Evolutionary conservation across 2,329 filamentous ascomycete genomes (phyloP).

Genomic region (Whalleya microplaca): DNA sequence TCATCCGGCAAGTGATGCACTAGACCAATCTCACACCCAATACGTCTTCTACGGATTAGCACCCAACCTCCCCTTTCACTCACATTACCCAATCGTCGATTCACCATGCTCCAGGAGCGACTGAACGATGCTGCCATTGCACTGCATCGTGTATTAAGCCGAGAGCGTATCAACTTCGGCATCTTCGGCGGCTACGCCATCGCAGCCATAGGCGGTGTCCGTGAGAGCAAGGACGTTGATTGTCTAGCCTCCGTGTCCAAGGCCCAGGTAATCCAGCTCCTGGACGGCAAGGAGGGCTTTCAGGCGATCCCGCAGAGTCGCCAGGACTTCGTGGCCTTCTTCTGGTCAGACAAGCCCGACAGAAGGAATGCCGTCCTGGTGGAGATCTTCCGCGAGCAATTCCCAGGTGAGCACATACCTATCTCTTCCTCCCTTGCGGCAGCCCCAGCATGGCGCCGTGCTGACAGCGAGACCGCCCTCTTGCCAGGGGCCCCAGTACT

Average conservation of each 20-base stretch:
- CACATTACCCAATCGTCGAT: too few species aligned
- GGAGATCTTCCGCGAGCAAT: conserved; percentile 5
- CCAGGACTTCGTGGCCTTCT: conserved; percentile 8
- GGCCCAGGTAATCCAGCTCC: not conserved
- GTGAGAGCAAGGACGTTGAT: conserved; percentile 11
- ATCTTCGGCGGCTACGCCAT: conserved; percentile 16
- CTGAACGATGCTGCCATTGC: conserved; percentile 14
- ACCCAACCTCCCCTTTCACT: too few species aligned
- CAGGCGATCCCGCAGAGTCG: not conserved
- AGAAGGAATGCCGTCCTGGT: not conserved
- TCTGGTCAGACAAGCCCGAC: not conserved
- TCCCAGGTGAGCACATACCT: conserved; percentile 3
- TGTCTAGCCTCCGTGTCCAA: conserved; percentile 3
- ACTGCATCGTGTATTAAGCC: conserved; percentile 6
- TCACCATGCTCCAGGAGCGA: conserved; percentile 4
- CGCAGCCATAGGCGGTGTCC: not conserved
- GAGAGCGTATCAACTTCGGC: conserved; percentile 2
- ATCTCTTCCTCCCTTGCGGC: not conserved
- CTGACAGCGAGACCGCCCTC: too few species aligned
- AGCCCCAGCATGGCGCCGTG: not conserved
- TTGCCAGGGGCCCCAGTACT: not conserved
- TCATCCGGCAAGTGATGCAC: too few species aligned
- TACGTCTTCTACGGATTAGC: too few species aligned
- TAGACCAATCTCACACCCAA: too few species aligned
- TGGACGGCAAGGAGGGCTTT: conserved; percentile 5